These are phyloP conservation scores for Rhynchospora pubera DNA, from an alignment of 176 grass and related monocot genomes.

Conservation along the genomic window DNA sequence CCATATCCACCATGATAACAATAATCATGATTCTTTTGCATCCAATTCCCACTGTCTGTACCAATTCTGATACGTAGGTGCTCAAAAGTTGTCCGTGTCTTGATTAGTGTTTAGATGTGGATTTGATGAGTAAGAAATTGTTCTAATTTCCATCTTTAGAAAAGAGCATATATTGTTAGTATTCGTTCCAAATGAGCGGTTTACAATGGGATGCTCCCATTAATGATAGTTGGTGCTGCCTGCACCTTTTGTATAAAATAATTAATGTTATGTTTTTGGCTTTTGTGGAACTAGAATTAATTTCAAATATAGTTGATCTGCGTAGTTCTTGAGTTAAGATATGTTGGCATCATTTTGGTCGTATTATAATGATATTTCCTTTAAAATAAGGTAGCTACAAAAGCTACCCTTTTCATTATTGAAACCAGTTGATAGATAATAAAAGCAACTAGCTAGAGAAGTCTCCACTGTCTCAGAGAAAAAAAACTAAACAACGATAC, in stretches of 20 bases:
- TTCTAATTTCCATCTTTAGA: not conserved
- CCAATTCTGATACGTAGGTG: not conserved
- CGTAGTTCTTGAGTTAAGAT: no score
- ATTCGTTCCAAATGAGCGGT: not conserved
- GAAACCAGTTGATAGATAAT: no score
- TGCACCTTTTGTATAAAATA: not conserved
- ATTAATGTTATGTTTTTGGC: not conserved
- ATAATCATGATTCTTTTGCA: not conserved
- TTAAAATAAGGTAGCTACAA: no score
- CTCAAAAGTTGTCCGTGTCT: not conserved
- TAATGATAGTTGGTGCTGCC: not conserved
- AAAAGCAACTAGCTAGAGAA: no score
- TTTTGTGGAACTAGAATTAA: no score
- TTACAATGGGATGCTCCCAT: not conserved
- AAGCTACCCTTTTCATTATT: no score
- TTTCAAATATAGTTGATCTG: no score
- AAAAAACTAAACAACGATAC: no score
- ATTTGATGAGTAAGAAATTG: not conserved
- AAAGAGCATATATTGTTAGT: not conserved
- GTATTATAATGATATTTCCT: no score
- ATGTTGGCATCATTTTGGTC: no score
- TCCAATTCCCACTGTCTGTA: not conserved
- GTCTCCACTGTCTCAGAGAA: no score
- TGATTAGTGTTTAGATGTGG: not conserved
- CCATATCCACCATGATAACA: not conserved